Base-by-base conservation (phyloP, 176 grass and related monocot species). In the Microstegium vimineum region DNA sequence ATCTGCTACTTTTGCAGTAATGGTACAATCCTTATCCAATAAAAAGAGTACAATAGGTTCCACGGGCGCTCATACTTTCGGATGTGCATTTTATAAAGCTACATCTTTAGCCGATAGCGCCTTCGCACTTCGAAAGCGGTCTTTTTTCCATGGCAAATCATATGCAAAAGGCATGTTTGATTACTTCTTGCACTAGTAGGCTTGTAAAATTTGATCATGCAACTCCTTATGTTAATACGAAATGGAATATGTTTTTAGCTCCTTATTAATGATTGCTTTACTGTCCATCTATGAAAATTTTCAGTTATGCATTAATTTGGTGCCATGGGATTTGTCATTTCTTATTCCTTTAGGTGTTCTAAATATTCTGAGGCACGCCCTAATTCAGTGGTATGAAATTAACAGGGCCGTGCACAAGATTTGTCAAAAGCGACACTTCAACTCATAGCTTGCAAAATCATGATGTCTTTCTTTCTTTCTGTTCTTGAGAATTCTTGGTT, bases 321-420 rank as follows among this genome's bases (percentile, higher is more conserved):
- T 37, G 15, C 17, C 34, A 27, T 61, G n/a, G 17, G 12, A 22
- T 33, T 42, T 38, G 5, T 42, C 70, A 8, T 61, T 49, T 43
- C 18, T 52, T 57, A 26, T 67, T 67, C 74, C 40, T 38, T 57
- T 25, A 61, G 15, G 30, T n/a, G 13, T 18, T 6, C 31, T 69
- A 20, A 20, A 30, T 31, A 37, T 75, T 69, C 22, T 61, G n/a
- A 74, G 28, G 45, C 8, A 75, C 31, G 62, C 1, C 5, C 32
- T 70, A 9, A 63, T 62, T 33, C 26, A 68, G 45, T 8, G 59
- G 17, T 60, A 73, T 38, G 40, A 52, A 22, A 23, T 86, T 43
- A 83, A 89, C 82, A 86, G 84, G 74, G 13, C 61, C 83, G 83
- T 86, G 88, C 79, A 86, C 45, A 82, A 82, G 28, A 77, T 66